Base-by-base conservation (phyloP, 768 basidiomycete species). In the Mrakia frigida region DNA sequence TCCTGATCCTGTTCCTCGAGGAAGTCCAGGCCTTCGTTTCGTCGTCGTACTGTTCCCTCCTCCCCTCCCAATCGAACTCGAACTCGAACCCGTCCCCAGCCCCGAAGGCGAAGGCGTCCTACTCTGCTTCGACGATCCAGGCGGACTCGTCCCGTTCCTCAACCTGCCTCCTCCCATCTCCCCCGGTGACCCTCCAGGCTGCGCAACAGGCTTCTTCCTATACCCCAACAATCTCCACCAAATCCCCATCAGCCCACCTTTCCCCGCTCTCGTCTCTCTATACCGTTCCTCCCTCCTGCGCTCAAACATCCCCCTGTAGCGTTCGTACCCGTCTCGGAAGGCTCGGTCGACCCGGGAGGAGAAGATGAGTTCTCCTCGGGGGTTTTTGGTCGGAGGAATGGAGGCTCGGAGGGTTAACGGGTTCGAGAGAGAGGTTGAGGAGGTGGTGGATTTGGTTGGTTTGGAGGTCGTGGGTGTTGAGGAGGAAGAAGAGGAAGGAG, bases 301-400 rank as follows among this genome's bases (percentile, higher is more conserved):
- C 84, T 98, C 96, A 83, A 97, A 98, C 41, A 89, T 90, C 13
- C 89, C 86, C 31, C 96, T 88, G 83, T 98, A 94, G 23, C 93
- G 88, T 83, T 98, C 95, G 84, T 99, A 99, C 0, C 90, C 87
- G 74, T 98, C 97, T 33, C 92, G 86, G 83, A 98, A 98, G 28
- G 83, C 81, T 71, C 87, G 87, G 77, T 92, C 91, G 28, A 99
- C 91, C 65, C 92, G 89, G 16, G 90, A 92, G 3, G 92, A 94
- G 84, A 99, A 97, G 74, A 98, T 97, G 77, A 99, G 89, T 82
- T 99, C 97, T 70, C 97, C 96, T 21, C 95, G 90, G 4, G 96
- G 94, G 83, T 94, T 97, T 39, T 86, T 86, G 21, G 93, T 87
- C 0, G 94, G 93, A 3, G 94, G 94, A 59, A 97, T 95, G n/a